These are phyloP conservation scores for Geotrichum klebahnii DNA, from an alignment of 1,139 yeast genomes.

Conservation along the genomic window DNA sequence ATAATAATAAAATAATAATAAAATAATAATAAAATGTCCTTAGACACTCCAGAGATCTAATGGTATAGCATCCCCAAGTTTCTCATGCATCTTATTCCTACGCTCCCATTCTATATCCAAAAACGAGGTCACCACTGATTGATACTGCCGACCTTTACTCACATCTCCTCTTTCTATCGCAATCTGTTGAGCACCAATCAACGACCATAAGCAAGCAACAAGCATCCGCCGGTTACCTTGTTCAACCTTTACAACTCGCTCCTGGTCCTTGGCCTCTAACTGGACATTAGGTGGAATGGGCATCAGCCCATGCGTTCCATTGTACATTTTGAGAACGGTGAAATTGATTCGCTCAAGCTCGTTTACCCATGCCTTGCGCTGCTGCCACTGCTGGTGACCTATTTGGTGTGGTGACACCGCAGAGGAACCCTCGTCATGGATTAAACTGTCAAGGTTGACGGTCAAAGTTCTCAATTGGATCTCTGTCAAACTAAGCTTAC, in stretches of 20 bases:
- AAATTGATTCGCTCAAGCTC: conserved; percentile 8
- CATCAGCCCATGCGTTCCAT: conserved; percentile 10
- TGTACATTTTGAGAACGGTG: conserved; percentile 10
- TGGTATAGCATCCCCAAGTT: conserved; percentile 14
- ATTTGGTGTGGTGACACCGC: neutral
- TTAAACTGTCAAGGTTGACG: conserved; percentile 16
- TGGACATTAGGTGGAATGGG: conserved; percentile 9
- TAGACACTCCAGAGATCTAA: conserved; percentile 11
- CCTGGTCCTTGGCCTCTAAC: conserved; percentile 7
- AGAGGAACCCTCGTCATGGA: conserved; percentile 16
- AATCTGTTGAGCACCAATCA: conserved; percentile 4
- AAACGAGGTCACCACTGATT: conserved; percentile 15
- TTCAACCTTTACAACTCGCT: conserved; percentile 19
- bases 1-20: neutral
- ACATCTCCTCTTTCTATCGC: neutral
- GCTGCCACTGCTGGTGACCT: too few species aligned
- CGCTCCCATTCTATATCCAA: conserved; percentile 19
- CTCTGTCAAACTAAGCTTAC: conserved; percentile 12
- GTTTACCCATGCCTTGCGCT: neutral
- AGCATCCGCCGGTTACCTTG: conserved; percentile 13
- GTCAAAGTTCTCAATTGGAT: conserved; percentile 16
- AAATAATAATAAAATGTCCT: too few species aligned
- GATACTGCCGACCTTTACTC: neutral
- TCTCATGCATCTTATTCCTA: conserved; percentile 12
- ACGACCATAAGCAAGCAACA: conserved; percentile 19